Percentiles rank a stretch among this genome's conserved stretches.
These are phyloP conservation scores for Phialophora tarda DNA, from an alignment of 2,329 filamentous ascomycete genomes.

Conservation along the genomic window DNA sequence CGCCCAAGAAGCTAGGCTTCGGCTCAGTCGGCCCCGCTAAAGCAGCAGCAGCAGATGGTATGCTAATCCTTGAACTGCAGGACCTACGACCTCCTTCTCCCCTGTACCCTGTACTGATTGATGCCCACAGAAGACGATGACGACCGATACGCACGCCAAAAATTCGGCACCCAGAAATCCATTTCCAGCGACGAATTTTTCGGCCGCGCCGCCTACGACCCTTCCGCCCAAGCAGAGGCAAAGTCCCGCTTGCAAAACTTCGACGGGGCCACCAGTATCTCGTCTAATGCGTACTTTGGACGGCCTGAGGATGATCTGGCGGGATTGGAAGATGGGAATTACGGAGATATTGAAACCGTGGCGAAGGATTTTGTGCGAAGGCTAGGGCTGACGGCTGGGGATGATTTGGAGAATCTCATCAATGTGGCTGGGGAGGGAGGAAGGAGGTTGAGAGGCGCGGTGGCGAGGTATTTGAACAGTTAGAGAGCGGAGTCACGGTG, in stretches of 20 bases:
- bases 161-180: conserved; percentile 91
- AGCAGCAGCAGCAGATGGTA: conserved; percentile 69
- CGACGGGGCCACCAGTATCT: conserved; percentile 89
- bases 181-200: conserved; percentile 99
- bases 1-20: conserved; percentile 80
- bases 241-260: conserved; percentile 88
- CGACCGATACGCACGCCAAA: conserved; percentile 80
- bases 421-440: conserved; percentile 85
- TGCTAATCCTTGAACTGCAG: conserved; percentile 35
- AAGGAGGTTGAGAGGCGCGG: conserved; percentile 73
- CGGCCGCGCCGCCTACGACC: conserved; percentile 84
- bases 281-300: conserved; percentile 96
- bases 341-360: conserved; percentile 88
- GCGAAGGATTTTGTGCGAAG: conserved; percentile 95
- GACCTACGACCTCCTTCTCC: neutral
- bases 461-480: conserved; percentile 57
- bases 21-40: conserved; percentile 81
- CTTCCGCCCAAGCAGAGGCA: conserved; percentile 79
- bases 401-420: conserved; percentile 90
- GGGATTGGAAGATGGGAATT: conserved; percentile 65
- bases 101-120: conserved; percentile 50
- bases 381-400: conserved; percentile 93
- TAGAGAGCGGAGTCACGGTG: conserved; percentile 39
- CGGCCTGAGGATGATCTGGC: conserved; percentile 80
- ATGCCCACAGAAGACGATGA: conserved; percentile 65